Base-by-base conservation (phyloP, 2,329 filamentous ascomycete species). In the Botrytis cinerea region DNA sequence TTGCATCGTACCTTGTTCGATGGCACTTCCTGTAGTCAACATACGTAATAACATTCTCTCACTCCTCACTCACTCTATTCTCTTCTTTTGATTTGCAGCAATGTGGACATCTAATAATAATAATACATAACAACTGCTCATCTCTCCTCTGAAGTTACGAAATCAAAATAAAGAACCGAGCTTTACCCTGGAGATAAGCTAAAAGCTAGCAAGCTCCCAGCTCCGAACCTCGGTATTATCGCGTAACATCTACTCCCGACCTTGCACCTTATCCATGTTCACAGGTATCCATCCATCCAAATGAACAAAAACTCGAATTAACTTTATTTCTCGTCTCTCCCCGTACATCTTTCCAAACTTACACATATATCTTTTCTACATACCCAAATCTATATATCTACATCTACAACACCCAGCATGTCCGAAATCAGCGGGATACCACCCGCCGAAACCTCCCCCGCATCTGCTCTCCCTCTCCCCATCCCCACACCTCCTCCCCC, bases 381-480 rank as follows among this genome's bases (percentile, higher is more conserved):
- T 32, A 57, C 28, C 4, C 64, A 57, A 43, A 25, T 3, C 28
- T 40, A 43, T 28, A 54, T 7, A 67, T 63, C 32, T 54, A 66
- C 5, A 54, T 38, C 25, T n/a, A 43, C 28, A 51, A 8, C n/a
- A 22, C 38, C 25, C 51, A 76, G 40, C 4, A 80, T 80, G 79
- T 78, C 78, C 40, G 77, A 80, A 74, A 78, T 76, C 43, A 72
- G 72, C 73, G 75, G 73, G 20, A 40, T 78, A 35, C 72, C 76
- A 51, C 61, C 75, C 18, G 72, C 78, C 46, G 77, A 78, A 51
- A 77, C 76, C 12, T 64, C 72, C 35, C 76, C 76, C 57, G 72
- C 75, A 48, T 74, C 75, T 43, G 64, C 75, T 38, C 57, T 76
- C 43, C 76, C 76, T 18, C 62, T 73, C 32, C 38, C 70, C 46